These are phyloP conservation scores for Puccinia horiana DNA, from an alignment of 1,284 basidiomycete genomes.

Conservation along the genomic window DNA sequence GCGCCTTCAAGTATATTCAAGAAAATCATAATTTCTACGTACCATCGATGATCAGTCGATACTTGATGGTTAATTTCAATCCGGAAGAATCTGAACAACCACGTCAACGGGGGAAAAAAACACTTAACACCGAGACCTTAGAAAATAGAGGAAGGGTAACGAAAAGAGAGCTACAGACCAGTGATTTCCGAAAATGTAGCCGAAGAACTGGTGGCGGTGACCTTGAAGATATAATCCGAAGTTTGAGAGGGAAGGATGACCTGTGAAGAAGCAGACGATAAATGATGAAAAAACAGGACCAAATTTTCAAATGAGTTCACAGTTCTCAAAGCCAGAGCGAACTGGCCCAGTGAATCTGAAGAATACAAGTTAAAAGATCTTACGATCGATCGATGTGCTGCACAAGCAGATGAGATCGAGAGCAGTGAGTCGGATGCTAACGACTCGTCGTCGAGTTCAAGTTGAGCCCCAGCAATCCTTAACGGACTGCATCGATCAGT, in stretches of 20 bases:
- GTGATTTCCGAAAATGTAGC: conserved; percentile 14
- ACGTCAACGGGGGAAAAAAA: not conserved
- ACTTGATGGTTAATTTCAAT: conserved; percentile 41
- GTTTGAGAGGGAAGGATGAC: conserved; percentile 31
- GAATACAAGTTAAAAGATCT: not conserved
- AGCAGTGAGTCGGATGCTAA: not conserved
- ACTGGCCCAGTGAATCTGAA: not conserved
- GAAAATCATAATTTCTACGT: conserved; percentile 1
- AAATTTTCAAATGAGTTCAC: not conserved
- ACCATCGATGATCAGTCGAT: conserved; percentile 39
- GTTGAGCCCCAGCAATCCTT: conserved; percentile 1
- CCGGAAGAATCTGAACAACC: conserved; percentile 2
- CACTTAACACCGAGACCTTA: not conserved
- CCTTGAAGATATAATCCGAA: conserved; percentile 28
- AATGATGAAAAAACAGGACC: not conserved
- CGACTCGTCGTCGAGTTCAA: not conserved
- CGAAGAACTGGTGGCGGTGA: not conserved
- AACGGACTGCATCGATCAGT: conserved; percentile 5
- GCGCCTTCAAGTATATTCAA: not conserved
- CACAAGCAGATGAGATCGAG: not conserved
- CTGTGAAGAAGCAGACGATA: not conserved
- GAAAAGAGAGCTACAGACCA: not conserved
- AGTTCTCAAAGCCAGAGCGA: not conserved
- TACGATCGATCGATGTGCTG: not conserved
- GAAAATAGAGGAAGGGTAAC: not conserved